Percentiles rank a stretch among this genome's conserved stretches.
Conservation (phyloP, 495 filamentous ascomycete genomes). For the Parathielavia hyrcaniae region DNA sequence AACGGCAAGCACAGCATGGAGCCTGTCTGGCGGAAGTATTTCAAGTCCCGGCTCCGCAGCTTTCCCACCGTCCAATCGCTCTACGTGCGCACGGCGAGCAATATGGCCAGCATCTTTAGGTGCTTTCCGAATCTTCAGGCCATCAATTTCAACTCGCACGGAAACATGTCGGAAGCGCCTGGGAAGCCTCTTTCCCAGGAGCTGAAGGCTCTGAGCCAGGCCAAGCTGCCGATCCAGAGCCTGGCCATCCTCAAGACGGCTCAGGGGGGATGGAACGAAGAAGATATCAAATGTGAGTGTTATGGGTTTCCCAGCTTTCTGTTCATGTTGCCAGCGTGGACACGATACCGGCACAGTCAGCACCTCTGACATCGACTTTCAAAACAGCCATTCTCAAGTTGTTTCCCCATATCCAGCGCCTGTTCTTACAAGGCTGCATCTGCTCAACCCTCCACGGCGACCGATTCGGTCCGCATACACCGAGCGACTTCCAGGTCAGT, state of each 20-base stretch:
- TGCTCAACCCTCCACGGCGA: too few relatives aligned
- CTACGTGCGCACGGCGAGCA: not conserved
- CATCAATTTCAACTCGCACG: slow-evolving; percentile 3
- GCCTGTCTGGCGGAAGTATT: not conserved
- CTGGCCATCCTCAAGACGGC: not conserved
- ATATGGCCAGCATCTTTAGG: not conserved
- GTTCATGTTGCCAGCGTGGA: not conserved
- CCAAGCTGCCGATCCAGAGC: not conserved
- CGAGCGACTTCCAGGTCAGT: too few relatives aligned
- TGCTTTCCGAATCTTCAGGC: slow-evolving; percentile 4
- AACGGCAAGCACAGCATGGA: slow-evolving; percentile 4
- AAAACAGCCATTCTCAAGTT: not conserved
- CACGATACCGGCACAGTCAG: not conserved
- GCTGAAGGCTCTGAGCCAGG: not conserved
- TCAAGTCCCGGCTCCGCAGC: not conserved
- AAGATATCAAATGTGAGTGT: not conserved
- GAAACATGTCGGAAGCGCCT: not conserved
- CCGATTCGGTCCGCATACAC: too few relatives aligned
- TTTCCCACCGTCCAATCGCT: not conserved
- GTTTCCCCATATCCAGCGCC: not conserved
- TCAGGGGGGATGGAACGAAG: not conserved
- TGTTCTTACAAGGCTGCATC: not conserved
- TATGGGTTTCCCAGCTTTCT: not conserved
- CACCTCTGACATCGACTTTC: not conserved
- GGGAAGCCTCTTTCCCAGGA: not conserved